Evolutionary conservation across 2,329 filamentous ascomycete species (phyloP).

Genomic region (Diaporthe ilicicola): DNA sequence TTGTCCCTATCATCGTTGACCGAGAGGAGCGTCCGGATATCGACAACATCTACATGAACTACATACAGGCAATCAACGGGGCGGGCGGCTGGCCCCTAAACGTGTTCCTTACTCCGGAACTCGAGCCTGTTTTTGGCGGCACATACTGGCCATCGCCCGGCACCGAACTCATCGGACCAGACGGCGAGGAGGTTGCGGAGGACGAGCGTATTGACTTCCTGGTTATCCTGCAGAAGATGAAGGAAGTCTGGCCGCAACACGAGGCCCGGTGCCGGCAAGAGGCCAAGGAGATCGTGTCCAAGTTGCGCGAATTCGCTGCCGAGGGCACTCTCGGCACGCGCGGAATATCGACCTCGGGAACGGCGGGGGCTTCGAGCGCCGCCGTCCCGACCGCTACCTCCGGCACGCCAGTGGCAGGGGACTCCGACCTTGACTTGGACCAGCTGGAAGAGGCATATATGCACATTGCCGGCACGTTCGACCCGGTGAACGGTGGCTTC

Average conservation of each 20-base stretch:
- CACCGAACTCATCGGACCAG: slow-evolving; percentile 55
- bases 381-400: slow-evolving; percentile 32
- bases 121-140: slow-evolving; percentile 94
- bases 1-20: slow-evolving; percentile 92
- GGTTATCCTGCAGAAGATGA: slow-evolving; percentile 82
- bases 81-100: slow-evolving; percentile 95
- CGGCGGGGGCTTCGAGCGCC: slow-evolving; percentile 42
- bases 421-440: slow-evolving; percentile 85
- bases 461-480: slow-evolving; percentile 83
- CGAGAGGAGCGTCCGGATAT: slow-evolving; percentile 93
- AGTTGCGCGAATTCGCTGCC: slow-evolving; percentile 86
- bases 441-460: slow-evolving; percentile 89
- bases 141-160: slow-evolving; percentile 93
- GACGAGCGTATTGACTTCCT: slow-evolving; percentile 80
- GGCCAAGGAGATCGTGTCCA: slow-evolving; percentile 81
- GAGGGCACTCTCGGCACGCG: slow-evolving; percentile 77
- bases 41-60: slow-evolving; percentile 98
- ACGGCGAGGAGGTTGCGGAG: slow-evolving; percentile 51
- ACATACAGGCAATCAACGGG: slow-evolving; percentile 90
- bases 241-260: slow-evolving; percentile 80
- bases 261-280: slow-evolving; percentile 84
- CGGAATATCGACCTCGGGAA: slow-evolving; percentile 41
- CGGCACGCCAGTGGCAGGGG: slow-evolving; percentile 25
- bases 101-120: slow-evolving; percentile 92
- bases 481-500: slow-evolving; percentile 82